Evolutionary conservation across 192 early-diverging fungal species (phyloP), one percentile per base, ranked within the genome.

Genomic region (Backusella westeae): DNA sequence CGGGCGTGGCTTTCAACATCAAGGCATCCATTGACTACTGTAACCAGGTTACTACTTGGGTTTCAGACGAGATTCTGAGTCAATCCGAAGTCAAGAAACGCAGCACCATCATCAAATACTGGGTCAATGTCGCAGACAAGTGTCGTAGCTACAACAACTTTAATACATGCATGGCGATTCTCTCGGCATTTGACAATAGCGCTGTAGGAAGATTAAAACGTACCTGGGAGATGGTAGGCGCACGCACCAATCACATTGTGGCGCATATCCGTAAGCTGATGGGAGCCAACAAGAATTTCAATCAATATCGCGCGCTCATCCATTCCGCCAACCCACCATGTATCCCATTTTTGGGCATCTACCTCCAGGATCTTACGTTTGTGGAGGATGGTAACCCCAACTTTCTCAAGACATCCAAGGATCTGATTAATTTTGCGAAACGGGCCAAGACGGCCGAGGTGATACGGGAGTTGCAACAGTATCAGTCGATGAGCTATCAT

Each of bases 361-460:
- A 97, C 76, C 80, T 97, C 66, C 93, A 93, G 69, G 97, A 98
- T 79, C 81, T 98, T 76, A 96, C 95, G 21, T 96, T 98, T 85
- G 93, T 97, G 53, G 93, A 97, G 77, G 96, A 98, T 69, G 96
- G 96, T 38, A 97, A 96, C 80, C 86, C 92, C 19, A 89, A 96
- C 76, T 85, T 86, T 69, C 74, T 98, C 9, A 85, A 88, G 65
- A 88, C 81, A 74, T 75, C 84, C 10, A 85, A 88, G 12, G 83
- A 86, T n/a, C 83, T 97, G 39, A 96, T 99, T 85, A 99, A 99
- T 82, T 98, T 98, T 87, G 90, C 89, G 69, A 98, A 98, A 85
- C 89, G 94, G 56, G 90, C 89, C 79, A 95, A 93, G 75, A 96
- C 93, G 5, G 95, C 96, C 5, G 94, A 96, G 75, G 93, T 96